Base-by-base conservation (phyloP, 331 rosid genomes). In the Stylosanthes scabra region DNA sequence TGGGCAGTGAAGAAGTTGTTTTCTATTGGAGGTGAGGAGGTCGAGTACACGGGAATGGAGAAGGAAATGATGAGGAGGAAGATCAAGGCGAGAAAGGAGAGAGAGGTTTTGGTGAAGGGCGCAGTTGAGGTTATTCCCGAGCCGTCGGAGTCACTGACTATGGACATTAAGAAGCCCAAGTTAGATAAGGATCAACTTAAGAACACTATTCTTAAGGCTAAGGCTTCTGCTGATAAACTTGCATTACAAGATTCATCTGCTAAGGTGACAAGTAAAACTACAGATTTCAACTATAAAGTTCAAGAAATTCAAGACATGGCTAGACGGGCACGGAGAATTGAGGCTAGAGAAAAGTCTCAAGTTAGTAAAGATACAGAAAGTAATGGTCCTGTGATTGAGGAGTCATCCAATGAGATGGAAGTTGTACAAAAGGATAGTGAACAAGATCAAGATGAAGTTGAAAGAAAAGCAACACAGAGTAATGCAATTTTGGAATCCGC, bases 21-120 rank as follows among this genome's bases (percentile, higher is more conserved):
- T 66, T 15, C 71, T 70, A 80, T 76, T 61, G 78, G 86, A 78
- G 81, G 66, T 54, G 78, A 88, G 75, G 92, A 94, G 59, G 88
- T 73, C 20, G 52, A 52, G 9, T 59, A 78, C 68, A 69, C 88
- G 0, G 84, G 79, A 77, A 46, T 31, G 51, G 97, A 88, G 83
- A 88, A 94, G 82, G 96, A 88, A 74, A 89, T 94, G 88, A 87
- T 89, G 92, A 89, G 94, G 88, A 88, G 97, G 84, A 91, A 94
- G 84, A 82, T 88, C 1, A 89, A 87, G 76, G 87, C 86, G 8
- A 88, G 97, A 59, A 82, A 87, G 84, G 95, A 83, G 88, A 90
- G 79, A 71, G 97, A 83, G 80, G 62, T 72, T 76, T 39, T 80
- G 80, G 55, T 0, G 63, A 85, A 68, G 59, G 85, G 88, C 0